Percentiles rank a stretch among this genome's conserved stretches.
Conservation (phyloP, 2,329 filamentous ascomycete species). For the Scedosporium dehoogii region DNA sequence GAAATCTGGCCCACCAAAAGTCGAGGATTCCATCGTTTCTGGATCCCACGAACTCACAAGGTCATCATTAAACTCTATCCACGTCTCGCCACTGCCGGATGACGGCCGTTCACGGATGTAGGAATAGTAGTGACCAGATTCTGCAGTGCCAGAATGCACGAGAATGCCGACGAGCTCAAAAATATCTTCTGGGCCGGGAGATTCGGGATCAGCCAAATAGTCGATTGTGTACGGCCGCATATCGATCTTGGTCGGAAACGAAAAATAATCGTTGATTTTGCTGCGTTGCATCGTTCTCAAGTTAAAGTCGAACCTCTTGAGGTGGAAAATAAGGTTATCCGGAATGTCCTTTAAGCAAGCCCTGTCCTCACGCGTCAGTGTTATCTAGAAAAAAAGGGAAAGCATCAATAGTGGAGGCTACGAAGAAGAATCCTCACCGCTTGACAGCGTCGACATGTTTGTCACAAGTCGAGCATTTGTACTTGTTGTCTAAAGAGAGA, state of each 20-base stretch:
- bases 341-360: slow-evolving; percentile 88
- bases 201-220: slow-evolving; percentile 56
- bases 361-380: slow-evolving; percentile 28
- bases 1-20: slow-evolving; percentile 66
- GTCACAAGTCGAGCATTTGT: slow-evolving; percentile 88
- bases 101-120: slow-evolving; percentile 75
- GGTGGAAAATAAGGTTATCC: slow-evolving; percentile 88
- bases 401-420: no score
- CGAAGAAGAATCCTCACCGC: slow-evolving; percentile 36
- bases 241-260: slow-evolving; percentile 74
- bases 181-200: slow-evolving; percentile 53
- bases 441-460: slow-evolving; percentile 89
- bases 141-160: slow-evolving; percentile 84
- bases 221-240: slow-evolving; percentile 88
- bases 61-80: slow-evolving; percentile 96
- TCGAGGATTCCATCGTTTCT: slow-evolving; percentile 59
- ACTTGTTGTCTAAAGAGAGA: slow-evolving; percentile 68
- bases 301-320: slow-evolving; percentile 83
- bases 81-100: slow-evolving; percentile 38
- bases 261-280: slow-evolving; percentile 94
- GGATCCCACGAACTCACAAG: slow-evolving; percentile 68
- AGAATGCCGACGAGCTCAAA: slow-evolving; percentile 95
- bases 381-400: neutral
- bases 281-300: slow-evolving; percentile 65
- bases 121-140: slow-evolving; percentile 95